phyloP scores from a whole-genome alignment of 805 yeast genomes.

The Kluyveromyces lactis region DNA sequence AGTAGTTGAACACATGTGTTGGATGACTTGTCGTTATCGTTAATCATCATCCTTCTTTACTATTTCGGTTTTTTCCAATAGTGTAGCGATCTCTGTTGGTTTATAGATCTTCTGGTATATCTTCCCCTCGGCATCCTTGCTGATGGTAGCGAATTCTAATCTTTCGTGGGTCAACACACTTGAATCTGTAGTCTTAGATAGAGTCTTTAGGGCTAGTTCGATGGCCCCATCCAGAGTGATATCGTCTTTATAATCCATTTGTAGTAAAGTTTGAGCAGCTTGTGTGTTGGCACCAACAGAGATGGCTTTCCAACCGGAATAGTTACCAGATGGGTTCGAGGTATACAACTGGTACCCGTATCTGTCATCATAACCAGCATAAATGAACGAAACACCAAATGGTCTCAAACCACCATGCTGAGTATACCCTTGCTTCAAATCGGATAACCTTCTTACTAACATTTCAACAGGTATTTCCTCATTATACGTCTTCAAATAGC shows the following conservation, averaged over 20 bases:
- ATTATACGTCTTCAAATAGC: constrained; percentile 74
- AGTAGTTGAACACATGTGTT: too few relatives aligned
- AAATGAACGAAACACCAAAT: constrained; percentile 92
- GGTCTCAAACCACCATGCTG: constrained; percentile 99
- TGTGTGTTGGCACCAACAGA: constrained; percentile 93
- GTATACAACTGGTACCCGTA: constrained; percentile 89
- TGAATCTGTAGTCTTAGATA: constrained; percentile 89
- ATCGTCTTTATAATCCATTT: constrained; percentile 90
- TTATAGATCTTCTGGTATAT: constrained; percentile 68
- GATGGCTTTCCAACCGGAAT: constrained; percentile 98
- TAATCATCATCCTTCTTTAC: constrained; percentile 45
- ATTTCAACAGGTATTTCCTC: constrained; percentile 92
- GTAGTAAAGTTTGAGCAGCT: constrained; percentile 90
- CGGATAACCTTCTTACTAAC: constrained; percentile 81
- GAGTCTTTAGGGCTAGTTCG: constrained; percentile 80
- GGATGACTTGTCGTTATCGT: too few relatives aligned
- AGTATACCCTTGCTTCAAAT: constrained; percentile 94
- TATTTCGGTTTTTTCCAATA: constrained; percentile 67
- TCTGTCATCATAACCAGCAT: constrained; percentile 90
- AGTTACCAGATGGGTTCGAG: constrained; percentile 95
- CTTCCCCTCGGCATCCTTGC: constrained; percentile 39
- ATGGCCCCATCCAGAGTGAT: constrained; percentile 66
- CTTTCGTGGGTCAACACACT: constrained; percentile 81
- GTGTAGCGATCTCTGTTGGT: constrained; percentile 64
- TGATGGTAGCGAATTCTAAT: constrained; percentile 84